Evolutionary conservation across 2,329 filamentous ascomycete genomes (phyloP).

Genomic region (Diplodia corticola): DNA sequence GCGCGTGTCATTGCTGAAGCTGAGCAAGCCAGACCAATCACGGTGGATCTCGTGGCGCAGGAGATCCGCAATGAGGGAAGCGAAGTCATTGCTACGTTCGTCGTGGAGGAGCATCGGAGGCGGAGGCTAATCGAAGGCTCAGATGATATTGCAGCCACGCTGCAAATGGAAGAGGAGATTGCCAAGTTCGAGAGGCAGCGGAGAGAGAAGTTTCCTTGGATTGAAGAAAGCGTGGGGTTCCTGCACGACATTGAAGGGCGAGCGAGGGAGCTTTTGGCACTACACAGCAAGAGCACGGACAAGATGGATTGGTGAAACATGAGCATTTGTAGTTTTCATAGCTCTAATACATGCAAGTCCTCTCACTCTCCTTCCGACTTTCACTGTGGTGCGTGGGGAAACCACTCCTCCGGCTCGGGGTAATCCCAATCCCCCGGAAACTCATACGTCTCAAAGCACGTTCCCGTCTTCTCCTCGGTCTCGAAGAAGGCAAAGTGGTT

Average conservation of each 20-base stretch:
- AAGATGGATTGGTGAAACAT: no score
- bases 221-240: slow-evolving; percentile 58
- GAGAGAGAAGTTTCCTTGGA: slow-evolving; percentile 79
- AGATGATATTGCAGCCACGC: slow-evolving; percentile 92
- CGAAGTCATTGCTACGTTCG: slow-evolving; percentile 73
- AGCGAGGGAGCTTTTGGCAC: no score
- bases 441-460: background rate
- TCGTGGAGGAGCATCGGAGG: slow-evolving; percentile 90
- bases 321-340: no score
- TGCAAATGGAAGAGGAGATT: slow-evolving; percentile 91
- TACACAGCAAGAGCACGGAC: no score
- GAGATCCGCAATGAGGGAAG: slow-evolving; percentile 74
- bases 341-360: no score
- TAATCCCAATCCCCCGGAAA: background rate
- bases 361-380: no score
- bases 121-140: slow-evolving; percentile 92
- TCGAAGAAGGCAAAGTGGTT: background rate
- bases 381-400: background rate
- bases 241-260: no score
- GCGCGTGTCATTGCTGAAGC: slow-evolving; percentile 75
- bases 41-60: slow-evolving; percentile 86
- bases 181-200: slow-evolving; percentile 76
- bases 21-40: slow-evolving; percentile 75
- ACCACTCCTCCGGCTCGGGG: background rate
- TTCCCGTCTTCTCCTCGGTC: background rate